Conservation (phyloP, 768 basidiomycete species). For the Termitomyces sp. region DNA sequence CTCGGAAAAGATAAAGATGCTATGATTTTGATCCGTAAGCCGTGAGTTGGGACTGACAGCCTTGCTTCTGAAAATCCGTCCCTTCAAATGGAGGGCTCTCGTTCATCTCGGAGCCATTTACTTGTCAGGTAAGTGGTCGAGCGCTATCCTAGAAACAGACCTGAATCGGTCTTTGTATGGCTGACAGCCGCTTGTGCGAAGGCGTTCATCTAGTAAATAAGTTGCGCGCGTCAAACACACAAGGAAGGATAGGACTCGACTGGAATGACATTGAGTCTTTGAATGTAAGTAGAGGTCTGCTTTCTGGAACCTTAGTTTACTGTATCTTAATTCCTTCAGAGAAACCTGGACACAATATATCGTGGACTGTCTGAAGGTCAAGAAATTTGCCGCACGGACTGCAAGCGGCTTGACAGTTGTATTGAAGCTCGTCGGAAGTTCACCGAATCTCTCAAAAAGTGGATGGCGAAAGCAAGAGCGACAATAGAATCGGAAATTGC, state of each 20-base stretch:
- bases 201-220: slow-evolving; percentile 4
- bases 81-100: not conserved
- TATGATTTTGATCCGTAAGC: not conserved
- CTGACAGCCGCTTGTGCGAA: slow-evolving; percentile 2
- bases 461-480: not conserved
- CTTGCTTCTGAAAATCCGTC: too few species aligned
- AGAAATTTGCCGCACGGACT: not conserved
- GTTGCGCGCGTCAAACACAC: not conserved
- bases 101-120: not conserved
- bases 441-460: not conserved
- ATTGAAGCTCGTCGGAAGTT: not conserved
- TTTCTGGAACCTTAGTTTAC: not conserved
- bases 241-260: not conserved
- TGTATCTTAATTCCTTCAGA: not conserved
- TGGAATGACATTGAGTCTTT: not conserved
- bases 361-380: not conserved
- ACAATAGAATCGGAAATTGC: not conserved
- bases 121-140: slow-evolving; percentile 1
- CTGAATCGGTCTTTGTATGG: not conserved
- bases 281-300: not conserved
- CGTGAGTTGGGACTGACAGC: not conserved
- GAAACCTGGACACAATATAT: not conserved
- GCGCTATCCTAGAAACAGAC: not conserved
- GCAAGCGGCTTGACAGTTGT: not conserved
- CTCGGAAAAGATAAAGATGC: not conserved